Evolutionary conservation across 2,329 filamentous ascomycete species (phyloP), one percentile per base, ranked within the genome.

Genomic region (Trichoderma arundinaceum): DNA sequence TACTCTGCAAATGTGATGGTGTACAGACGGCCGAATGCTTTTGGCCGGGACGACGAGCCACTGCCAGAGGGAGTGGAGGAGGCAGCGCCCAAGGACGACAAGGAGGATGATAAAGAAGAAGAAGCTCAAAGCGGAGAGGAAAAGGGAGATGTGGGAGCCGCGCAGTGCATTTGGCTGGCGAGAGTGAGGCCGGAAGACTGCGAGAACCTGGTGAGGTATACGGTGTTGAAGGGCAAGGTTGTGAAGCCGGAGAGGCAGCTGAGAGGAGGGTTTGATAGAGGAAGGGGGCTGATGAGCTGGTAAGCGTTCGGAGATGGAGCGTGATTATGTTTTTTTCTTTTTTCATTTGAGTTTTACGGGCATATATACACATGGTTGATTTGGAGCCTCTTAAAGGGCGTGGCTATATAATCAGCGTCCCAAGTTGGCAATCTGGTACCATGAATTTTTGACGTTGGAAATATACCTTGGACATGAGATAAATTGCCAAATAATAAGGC

Each of bases 1-100:
- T 98, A 96, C 79, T 89, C 90, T 53, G 95, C 95, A 33, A 99
- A 99, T 73, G 88, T 98, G 71, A 91, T 99, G 82, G 83, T 99
- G 1, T 98, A 99, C 77, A 86, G 95, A 9, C 84, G 85, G 62
- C 82, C 81, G 7, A 81, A 87, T 71, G 82, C 85, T 1, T 88
- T 86, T 72, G 85, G 84, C 0, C 71, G 85, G 48, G 85, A 87
- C 65, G 79, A 79, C 3, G 65, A 76, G 54, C 76, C 78, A 56
- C 68, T 69, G 66, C 68, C 46, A 22, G 53, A 68, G 33, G 67
- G 46, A 3, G 54, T 61, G 22, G 51, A 75, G 43, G 71, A 76
- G 57, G 65, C 51, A 70, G 75, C 12, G 72, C 74, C 60, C 73
- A 64, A 76, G 72, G 59, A 72, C 72, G 54, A 53, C 12, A 19